Conservation (phyloP, 768 basidiomycete genomes). For the Lactarius evosmus region DNA sequence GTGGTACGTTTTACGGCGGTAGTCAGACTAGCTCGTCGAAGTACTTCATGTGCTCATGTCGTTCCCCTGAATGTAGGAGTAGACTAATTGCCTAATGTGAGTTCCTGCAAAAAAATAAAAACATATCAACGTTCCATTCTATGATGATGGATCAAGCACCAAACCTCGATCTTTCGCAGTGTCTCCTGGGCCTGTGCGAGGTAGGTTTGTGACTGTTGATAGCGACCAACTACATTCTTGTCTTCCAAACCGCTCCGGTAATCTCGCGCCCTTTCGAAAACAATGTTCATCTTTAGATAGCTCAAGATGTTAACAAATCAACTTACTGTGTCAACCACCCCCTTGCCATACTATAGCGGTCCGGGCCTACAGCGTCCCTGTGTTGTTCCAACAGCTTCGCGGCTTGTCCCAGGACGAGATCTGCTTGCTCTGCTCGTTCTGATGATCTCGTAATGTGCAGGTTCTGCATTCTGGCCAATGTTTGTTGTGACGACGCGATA, state of each 20-base stretch:
- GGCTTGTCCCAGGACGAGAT: neutral
- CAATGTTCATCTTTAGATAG: neutral
- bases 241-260: conserved; percentile 6
- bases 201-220: conserved; percentile 1
- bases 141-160: neutral
- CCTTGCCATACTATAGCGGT: conserved; percentile 1
- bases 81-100: conserved; percentile 1
- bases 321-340: conserved; percentile 9
- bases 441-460: neutral
- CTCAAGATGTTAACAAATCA: too few relatives aligned
- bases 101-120: neutral
- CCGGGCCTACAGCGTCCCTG: neutral
- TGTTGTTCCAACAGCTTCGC: neutral
- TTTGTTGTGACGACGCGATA: neutral
- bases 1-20: too few relatives aligned
- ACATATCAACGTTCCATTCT: neutral
- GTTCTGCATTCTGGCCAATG: neutral
- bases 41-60: too few relatives aligned
- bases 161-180: conserved; percentile 2
- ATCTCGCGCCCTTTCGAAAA: neutral
- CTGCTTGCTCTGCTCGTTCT: neutral
- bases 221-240: neutral
- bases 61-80: too few relatives aligned
- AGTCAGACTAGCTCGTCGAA: too few relatives aligned
- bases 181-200: conserved; percentile 15